Conservation (phyloP, 495 filamentous ascomycete species). For the Annulohypoxylon moriforme region DNA sequence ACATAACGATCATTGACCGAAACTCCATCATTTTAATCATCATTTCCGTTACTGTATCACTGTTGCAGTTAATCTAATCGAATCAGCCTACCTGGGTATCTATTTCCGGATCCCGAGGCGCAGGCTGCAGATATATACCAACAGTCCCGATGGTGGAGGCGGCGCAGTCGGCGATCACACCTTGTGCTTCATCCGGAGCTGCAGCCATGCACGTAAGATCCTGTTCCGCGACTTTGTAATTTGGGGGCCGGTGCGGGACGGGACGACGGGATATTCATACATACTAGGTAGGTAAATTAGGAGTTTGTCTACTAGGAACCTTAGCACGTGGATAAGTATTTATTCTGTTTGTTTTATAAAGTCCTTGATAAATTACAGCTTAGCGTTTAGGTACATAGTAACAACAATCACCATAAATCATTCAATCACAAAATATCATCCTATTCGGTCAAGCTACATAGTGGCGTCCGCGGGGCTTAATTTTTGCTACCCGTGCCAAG, state of each 20-base stretch:
- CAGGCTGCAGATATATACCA: slow-evolving; percentile 4
- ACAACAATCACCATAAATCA: neutral
- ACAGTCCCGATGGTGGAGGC: slow-evolving; percentile 4
- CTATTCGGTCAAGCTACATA: neutral
- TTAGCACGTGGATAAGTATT: neutral
- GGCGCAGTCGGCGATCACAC: slow-evolving; percentile 17
- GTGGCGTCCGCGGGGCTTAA: neutral
- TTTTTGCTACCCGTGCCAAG: neutral
- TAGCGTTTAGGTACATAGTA: neutral
- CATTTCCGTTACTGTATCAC: neutral
- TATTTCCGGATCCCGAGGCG: slow-evolving; percentile 14
- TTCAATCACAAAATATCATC: neutral
- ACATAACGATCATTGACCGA: neutral
- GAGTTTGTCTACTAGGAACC: no score
- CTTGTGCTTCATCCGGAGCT: neutral
- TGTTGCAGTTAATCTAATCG: neutral
- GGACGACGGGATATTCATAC: neutral
- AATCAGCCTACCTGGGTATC: neutral
- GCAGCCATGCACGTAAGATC: neutral
- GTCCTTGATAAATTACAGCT: neutral
- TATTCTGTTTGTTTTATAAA: neutral
- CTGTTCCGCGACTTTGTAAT: neutral
- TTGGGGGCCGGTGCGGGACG: neutral
- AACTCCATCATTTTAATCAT: neutral
- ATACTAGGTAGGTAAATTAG: no score